phyloP scores from a whole-genome alignment of 2,329 filamentous ascomycete genomes.

The Hypoxylon sp. region DNA sequence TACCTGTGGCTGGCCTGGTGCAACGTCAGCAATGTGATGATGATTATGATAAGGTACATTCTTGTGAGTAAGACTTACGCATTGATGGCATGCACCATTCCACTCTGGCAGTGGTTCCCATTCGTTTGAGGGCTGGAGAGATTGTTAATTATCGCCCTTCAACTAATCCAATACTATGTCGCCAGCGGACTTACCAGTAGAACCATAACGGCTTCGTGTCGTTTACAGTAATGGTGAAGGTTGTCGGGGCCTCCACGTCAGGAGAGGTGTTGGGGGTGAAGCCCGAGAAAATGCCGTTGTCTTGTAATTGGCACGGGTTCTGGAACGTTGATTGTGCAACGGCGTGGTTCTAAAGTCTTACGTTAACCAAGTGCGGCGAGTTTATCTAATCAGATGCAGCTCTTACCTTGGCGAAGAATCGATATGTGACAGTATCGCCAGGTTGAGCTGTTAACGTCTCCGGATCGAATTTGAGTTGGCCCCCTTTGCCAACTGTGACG shows the following conservation, averaged over 20 bases:
- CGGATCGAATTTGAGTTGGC: conserved; percentile 58
- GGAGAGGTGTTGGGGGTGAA: conserved; percentile 56
- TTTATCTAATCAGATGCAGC: conserved; percentile 24
- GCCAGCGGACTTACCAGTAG: conserved; percentile 56
- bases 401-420: conserved; percentile 59
- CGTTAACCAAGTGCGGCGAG: conserved; percentile 3
- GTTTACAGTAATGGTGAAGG: conserved; percentile 63
- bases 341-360: conserved; percentile 57
- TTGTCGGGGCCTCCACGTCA: conserved; percentile 54
- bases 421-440: conserved; percentile 60
- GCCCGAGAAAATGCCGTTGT: conserved; percentile 60
- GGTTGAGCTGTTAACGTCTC: conserved; percentile 54
- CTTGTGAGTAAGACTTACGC: conserved; percentile 49
- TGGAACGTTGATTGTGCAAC: conserved; percentile 60
- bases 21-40: conserved; percentile 4
- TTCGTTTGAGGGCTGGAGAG: conserved; percentile 56
- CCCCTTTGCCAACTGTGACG: conserved; percentile 58
- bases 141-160: conserved; percentile 23
- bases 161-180: background rate
- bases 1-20: conserved; percentile 51
- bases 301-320: conserved; percentile 58
- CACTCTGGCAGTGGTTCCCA: conserved; percentile 62
- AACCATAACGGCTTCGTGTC: conserved; percentile 65
- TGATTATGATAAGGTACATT: background rate
- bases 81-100: conserved; percentile 60